A percentile compares a stretch with the other conserved stretches of the same genome.
phyloP scores from a whole-genome alignment of 1,284 basidiomycete genomes.

The Vanrija pseudolonga region DNA sequence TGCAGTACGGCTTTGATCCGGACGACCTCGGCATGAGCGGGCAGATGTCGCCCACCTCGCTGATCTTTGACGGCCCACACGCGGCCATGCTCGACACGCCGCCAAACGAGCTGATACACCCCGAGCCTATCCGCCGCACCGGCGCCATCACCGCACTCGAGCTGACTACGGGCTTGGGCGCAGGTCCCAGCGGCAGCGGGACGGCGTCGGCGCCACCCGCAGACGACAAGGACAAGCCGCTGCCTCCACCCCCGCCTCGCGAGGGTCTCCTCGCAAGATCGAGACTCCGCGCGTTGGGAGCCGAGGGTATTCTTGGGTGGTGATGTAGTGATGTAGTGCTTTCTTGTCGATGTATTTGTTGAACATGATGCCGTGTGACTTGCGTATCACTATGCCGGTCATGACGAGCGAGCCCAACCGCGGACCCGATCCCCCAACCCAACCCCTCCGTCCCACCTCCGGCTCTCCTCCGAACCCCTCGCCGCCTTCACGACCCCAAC shows the following conservation, averaged over 20 bases:
- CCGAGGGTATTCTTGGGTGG: constrained; percentile 5
- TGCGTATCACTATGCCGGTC: no score
- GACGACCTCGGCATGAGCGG: neutral
- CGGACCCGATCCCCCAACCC: no score
- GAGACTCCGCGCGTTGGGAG: constrained; percentile 3
- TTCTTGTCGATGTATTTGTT: no score
- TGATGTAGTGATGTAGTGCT: neutral
- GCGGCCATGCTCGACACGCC: neutral
- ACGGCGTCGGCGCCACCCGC: neutral
- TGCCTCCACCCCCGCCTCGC: neutral
- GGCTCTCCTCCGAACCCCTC: no score
- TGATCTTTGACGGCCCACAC: neutral
- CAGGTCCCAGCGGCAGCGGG: neutral
- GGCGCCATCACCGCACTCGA: neutral
- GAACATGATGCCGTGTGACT: no score
- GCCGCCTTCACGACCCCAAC: no score
- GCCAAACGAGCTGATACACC: neutral
- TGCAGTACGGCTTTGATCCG: constrained; percentile 2
- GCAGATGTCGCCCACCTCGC: neutral
- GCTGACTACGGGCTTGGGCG: neutral
- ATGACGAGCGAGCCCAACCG: no score
- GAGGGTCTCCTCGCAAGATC: constrained; percentile 7
- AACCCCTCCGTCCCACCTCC: no score
- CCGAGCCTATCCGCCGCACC: neutral
- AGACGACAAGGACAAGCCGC: neutral